These are phyloP conservation scores for Dactylellina sp. DNA, from an alignment of 2,329 filamentous ascomycete genomes.

Conservation along the genomic window DNA sequence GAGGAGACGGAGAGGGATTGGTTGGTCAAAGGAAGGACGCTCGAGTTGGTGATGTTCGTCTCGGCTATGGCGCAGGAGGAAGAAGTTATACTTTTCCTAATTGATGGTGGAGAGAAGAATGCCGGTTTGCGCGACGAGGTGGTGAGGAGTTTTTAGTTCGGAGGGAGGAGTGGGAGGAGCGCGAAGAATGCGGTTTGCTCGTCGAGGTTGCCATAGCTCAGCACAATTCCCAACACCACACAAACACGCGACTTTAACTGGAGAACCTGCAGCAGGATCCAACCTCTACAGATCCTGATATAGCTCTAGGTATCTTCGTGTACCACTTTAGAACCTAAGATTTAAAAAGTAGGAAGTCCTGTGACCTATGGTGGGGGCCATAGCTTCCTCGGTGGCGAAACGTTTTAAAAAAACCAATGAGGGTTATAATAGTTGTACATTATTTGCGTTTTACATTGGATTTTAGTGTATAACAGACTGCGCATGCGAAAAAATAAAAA, in stretches of 20 bases:
- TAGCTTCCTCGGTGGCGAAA: too few species aligned
- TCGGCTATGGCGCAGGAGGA: neutral
- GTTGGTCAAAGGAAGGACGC: slow-evolving; percentile 1
- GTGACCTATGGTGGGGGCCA: too few species aligned
- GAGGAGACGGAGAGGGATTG: slow-evolving; percentile 8
- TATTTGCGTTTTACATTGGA: too few species aligned
- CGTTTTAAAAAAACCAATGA: too few species aligned
- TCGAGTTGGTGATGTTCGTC: neutral
- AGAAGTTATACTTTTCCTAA: neutral
- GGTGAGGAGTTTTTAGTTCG: neutral
- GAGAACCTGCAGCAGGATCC: slow-evolving; percentile 13
- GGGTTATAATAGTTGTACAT: too few species aligned
- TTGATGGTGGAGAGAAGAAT: slow-evolving; percentile 12
- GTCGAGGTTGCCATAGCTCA: too few species aligned
- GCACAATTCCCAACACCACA: slow-evolving; percentile 43
- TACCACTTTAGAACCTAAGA: too few species aligned
- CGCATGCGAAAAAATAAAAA: too few species aligned
- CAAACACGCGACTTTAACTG: slow-evolving; percentile 32
- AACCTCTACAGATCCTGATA: slow-evolving; percentile 1
- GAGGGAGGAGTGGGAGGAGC: slow-evolving; percentile 10
- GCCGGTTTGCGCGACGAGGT: slow-evolving; percentile 30
- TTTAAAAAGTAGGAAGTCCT: too few species aligned
- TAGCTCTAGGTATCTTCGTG: too few species aligned
- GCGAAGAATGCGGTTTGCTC: slow-evolving; percentile 11
- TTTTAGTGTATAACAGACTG: too few species aligned